Base-by-base conservation (phyloP, 257 asterid genomes). In the Fraxinus quadrangulata region DNA sequence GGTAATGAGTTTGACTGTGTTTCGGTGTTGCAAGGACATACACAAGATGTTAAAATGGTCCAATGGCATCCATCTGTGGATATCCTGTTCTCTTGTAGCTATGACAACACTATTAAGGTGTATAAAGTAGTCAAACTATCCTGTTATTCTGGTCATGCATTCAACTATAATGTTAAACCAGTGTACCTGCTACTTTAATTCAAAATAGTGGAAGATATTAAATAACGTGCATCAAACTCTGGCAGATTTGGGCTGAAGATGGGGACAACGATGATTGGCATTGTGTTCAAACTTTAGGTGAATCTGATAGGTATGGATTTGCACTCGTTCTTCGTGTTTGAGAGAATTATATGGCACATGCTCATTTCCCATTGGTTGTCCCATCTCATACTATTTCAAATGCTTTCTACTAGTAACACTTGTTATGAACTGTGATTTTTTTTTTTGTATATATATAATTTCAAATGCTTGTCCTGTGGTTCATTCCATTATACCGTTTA, bases 31-130 rank as follows among this genome's bases (percentile, higher is more conserved):
- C 94, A 88, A 89, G 96, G 93, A 42, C 97, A 93, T 81, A 84
- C 90, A 4, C 92, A 93, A 80, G 98, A 95, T 86, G 99, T 93
- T 79, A 93, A 95, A 87, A 93, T 93, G 96, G 96, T 92, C 33
- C 85, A 85, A 56, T 95, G 98, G 98, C 97, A 87, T 87, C 98
- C 97, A 2, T 67, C 83, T 13, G 33, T 83, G 85, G 94, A 93
- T 88, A 75, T 90, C 66, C 81, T 93, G 74, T 87, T 93, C 80
- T 92, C 99, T 5, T 93, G 97, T 81, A 89, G 99, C 88, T 91
- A 92, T 71, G 98, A 95, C 84, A 92, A 90, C 85, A 81, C 90
- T 31, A 86, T 95, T 76, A 93, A 92, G 97, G 97, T 93, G 33
- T 51, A 67, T 54, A 61, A 23, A 63, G 36, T 71, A 72, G 56